These are phyloP conservation scores for Colletotrichum incanum DNA, from an alignment of 2,329 filamentous ascomycete genomes.

Conservation along the genomic window DNA sequence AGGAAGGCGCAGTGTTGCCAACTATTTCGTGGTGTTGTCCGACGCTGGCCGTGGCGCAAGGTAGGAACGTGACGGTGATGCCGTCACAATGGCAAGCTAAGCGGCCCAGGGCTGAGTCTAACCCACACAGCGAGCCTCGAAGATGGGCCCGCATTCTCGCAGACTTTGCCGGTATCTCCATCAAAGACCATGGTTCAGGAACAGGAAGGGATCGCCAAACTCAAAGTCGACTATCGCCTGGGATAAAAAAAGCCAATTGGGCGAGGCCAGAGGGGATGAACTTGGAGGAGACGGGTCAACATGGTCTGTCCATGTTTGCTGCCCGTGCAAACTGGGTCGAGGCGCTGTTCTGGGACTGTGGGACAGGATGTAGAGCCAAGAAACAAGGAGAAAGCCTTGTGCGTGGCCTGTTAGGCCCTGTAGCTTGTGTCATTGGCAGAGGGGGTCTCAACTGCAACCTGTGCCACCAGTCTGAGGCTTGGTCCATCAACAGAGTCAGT, in stretches of 20 bases:
- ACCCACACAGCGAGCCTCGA: neutral
- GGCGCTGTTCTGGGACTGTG: neutral
- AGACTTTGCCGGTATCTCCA: neutral
- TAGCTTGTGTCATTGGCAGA: conserved; percentile 7
- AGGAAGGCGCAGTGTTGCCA: neutral
- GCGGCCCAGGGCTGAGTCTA: neutral
- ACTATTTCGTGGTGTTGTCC: neutral
- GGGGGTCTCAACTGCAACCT: neutral
- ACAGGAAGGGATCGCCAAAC: conserved; percentile 30
- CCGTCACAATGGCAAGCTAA: conserved; percentile 18
- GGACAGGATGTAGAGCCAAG: too few relatives aligned
- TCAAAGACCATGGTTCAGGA: conserved; percentile 14
- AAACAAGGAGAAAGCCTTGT: neutral
- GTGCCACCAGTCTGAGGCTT: conserved; percentile 1
- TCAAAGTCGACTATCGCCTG: neutral
- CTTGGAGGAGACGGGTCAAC: neutral
- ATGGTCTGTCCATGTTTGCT: conserved; percentile 17
- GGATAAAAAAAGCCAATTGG: conserved; percentile 3
- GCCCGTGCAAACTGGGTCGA: neutral
- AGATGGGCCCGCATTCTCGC: neutral
- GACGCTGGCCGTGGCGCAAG: conserved; percentile 1
- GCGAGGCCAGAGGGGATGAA: neutral
- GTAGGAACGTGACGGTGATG: conserved; percentile 22
- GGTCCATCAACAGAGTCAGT: conserved; percentile 11
- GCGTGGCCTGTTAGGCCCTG: neutral